Evolutionary conservation across 306 rosid species (phyloP).

Genomic region (Dicorynia guianensis): DNA sequence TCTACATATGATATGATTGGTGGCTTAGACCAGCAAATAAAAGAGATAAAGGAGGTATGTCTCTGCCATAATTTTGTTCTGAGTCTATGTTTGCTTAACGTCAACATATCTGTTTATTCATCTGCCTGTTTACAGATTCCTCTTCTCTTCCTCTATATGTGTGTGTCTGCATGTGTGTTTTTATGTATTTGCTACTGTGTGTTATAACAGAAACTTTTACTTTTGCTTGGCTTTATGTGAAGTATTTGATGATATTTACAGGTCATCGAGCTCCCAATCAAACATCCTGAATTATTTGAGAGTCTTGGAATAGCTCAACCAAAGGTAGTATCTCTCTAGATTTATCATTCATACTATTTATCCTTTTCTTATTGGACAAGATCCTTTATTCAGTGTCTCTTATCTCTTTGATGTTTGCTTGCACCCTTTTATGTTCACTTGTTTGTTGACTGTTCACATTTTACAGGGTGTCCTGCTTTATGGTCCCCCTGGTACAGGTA

Average conservation of each 20-base stretch:
- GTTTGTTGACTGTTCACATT: constrained; percentile 36
- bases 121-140: neutral
- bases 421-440: neutral
- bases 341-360: constrained; percentile 1
- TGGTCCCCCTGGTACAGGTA: constrained; percentile 99
- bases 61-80: constrained; percentile 21
- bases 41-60: constrained; percentile 93
- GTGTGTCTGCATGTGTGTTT: neutral
- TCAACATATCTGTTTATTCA: neutral
- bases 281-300: constrained; percentile 97
- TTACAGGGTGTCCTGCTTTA: constrained; percentile 88
- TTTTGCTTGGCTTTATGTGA: constrained; percentile 25
- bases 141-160: constrained; percentile 4
- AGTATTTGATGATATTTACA: constrained; percentile 40
- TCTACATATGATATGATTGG: constrained; percentile 99
- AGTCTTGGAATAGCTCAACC: constrained; percentile 99
- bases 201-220: neutral
- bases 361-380: neutral
- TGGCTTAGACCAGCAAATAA: constrained; percentile 99
- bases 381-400: neutral
- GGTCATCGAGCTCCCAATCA: constrained; percentile 99
- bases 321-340: constrained; percentile 60
- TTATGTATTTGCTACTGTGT: neutral
- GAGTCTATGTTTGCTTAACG: constrained; percentile 7
- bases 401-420: constrained; percentile 11